Conservation (phyloP, 768 basidiomycete species). For the Symmetrospora coprosmae region DNA sequence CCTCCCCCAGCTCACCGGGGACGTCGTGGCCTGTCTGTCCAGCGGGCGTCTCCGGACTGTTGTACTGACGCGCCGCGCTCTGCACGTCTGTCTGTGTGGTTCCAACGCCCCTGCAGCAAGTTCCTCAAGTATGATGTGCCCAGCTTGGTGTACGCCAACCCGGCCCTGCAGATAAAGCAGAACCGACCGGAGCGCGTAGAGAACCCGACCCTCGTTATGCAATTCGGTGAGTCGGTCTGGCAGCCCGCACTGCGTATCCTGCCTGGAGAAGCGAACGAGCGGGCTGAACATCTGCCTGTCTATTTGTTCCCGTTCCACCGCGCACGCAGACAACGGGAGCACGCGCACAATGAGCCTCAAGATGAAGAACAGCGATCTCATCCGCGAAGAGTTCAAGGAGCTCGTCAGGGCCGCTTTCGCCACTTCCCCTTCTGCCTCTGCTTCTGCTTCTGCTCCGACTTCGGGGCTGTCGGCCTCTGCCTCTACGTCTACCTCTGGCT, state of each 20-base stretch:
- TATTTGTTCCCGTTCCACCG: background rate
- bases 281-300: background rate
- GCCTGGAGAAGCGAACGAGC: background rate
- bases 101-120: background rate
- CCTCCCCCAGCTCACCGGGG: background rate
- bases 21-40: background rate
- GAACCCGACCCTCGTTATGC: background rate
- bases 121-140: constrained; percentile 6
- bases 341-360: background rate
- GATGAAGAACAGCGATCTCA: background rate
- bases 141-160: constrained; percentile 1
- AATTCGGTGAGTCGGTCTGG: constrained; percentile 3
- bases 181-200: constrained; percentile 1
- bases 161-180: background rate
- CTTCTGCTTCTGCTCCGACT: too few species aligned
- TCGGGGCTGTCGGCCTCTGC: too few species aligned
- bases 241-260: background rate
- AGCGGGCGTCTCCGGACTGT: background rate
- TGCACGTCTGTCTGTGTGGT: too few species aligned
- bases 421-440: too few species aligned
- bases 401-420: too few species aligned
- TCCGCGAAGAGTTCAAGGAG: constrained; percentile 5
- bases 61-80: too few species aligned
- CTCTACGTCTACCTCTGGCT: too few species aligned
- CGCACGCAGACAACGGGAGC: constrained; percentile 1